Percentiles rank a stretch among this genome's conserved stretches.
phyloP scores from a whole-genome alignment of 345 rosid genomes.

The Lepidium didymum region DNA sequence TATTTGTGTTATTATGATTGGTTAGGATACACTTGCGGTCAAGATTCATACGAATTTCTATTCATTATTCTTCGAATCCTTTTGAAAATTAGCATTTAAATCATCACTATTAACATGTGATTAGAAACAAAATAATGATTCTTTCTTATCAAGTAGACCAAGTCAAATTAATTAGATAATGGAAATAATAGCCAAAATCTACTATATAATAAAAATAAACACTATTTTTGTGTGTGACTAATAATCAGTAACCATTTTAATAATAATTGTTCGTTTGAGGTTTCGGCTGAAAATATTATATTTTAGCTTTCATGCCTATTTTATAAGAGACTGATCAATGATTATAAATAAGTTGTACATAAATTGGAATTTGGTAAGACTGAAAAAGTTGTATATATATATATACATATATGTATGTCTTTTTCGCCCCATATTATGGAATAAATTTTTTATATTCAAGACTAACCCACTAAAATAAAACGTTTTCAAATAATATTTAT shows the following conservation, averaged over 20 bases:
- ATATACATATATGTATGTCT: not conserved
- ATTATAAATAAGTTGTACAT: not conserved
- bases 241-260: not conserved
- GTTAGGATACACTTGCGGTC: conserved; percentile 16
- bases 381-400: not conserved
- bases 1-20: conserved; percentile 1
- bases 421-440: not conserved
- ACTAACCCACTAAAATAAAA: conserved; percentile 9
- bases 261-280: not conserved
- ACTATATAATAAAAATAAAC: not conserved
- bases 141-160: not conserved
- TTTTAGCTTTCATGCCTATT: not conserved
- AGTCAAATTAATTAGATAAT: too few relatives aligned
- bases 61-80: conserved; percentile 11
- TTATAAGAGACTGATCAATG: not conserved
- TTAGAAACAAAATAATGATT: too few relatives aligned
- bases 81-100: not conserved
- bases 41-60: conserved; percentile 19
- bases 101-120: not conserved
- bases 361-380: not conserved
- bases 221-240: not conserved
- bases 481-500: not conserved
- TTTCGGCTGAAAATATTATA: not conserved
- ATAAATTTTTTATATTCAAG: not conserved
- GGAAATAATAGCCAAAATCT: not conserved